These are phyloP conservation scores for Candida boleticola DNA, from an alignment of 805 yeast species.

Conservation along the genomic window DNA sequence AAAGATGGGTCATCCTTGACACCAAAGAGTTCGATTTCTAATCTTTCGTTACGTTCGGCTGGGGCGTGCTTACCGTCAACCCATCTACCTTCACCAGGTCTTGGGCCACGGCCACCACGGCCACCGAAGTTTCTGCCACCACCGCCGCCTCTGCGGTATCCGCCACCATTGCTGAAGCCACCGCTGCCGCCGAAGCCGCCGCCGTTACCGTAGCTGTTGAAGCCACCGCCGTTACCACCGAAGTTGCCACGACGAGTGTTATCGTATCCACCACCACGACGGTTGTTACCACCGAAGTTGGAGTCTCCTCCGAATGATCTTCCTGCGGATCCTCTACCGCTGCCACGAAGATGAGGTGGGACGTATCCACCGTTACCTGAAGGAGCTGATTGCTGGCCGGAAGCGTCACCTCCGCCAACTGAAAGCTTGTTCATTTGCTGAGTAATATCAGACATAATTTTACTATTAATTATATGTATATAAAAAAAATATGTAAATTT, in stretches of 20 bases:
- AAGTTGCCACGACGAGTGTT: constrained; percentile 23
- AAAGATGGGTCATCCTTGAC: constrained; percentile 65
- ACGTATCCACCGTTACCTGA: constrained; percentile 36
- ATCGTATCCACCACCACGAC: constrained; percentile 22
- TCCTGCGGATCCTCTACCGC: constrained; percentile 15
- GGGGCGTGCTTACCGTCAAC: constrained; percentile 86
- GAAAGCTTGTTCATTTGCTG: constrained; percentile 56
- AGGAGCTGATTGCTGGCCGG: constrained; percentile 11
- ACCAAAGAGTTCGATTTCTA: constrained; percentile 86
- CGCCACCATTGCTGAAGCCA: constrained; percentile 14
- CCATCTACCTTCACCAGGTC: constrained; percentile 74
- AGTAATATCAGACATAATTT: constrained; percentile 55
- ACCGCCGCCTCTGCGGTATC: constrained; percentile 17
- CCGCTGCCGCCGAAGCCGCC: constrained; percentile 28
- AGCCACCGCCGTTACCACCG: constrained; percentile 25
- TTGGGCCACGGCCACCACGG: constrained; percentile 29
- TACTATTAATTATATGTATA: constrained; percentile 5
- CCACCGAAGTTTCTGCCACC: constrained; percentile 25
- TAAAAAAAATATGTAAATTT: constrained; percentile 1
- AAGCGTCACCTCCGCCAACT: constrained; percentile 24
- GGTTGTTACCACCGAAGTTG: constrained; percentile 12
- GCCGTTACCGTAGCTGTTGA: constrained; percentile 20
- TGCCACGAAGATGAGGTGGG: constrained; percentile 52
- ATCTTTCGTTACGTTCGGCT: constrained; percentile 63
- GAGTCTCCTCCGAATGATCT: constrained; percentile 16